Conservation (phyloP, 2,329 filamentous ascomycete genomes). For the Aspergillus fijiensis region DNA sequence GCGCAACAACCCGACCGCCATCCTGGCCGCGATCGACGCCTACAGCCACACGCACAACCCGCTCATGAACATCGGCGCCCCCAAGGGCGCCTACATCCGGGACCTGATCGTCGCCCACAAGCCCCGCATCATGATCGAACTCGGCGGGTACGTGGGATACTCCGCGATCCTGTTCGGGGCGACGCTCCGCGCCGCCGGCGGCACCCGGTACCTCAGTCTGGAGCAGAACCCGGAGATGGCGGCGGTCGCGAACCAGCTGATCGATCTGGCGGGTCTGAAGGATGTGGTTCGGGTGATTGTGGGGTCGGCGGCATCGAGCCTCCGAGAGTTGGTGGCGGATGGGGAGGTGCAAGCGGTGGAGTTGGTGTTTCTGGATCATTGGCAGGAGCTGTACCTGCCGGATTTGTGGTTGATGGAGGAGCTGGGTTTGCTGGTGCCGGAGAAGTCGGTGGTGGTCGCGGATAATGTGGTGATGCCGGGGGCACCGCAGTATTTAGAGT, state of each 20-base stretch:
- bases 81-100: too few relatives aligned
- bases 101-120: too few relatives aligned
- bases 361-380: slow-evolving; percentile 39
- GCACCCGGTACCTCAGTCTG: slow-evolving; percentile 64
- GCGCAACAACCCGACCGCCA: too few relatives aligned
- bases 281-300: slow-evolving; percentile 69
- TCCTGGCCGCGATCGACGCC: too few relatives aligned
- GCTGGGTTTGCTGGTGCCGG: slow-evolving; percentile 59
- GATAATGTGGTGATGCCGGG: slow-evolving; percentile 48
- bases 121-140: not conserved
- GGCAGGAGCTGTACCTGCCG: slow-evolving; percentile 70
- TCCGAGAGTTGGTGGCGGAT: slow-evolving; percentile 58
- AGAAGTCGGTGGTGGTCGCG: slow-evolving; percentile 48
- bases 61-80: too few relatives aligned
- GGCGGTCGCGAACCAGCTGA: slow-evolving; percentile 64
- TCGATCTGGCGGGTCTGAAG: slow-evolving; percentile 69
- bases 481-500: slow-evolving; percentile 54
- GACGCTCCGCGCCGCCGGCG: slow-evolving; percentile 61
- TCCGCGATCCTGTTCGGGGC: slow-evolving; percentile 71
- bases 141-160: slow-evolving; percentile 55
- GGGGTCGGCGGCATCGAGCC: slow-evolving; percentile 64
- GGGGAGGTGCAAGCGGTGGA: slow-evolving; percentile 46
- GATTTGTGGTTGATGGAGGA: slow-evolving; percentile 78
- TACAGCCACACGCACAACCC: too few relatives aligned
- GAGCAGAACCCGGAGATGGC: slow-evolving; percentile 74